Evolutionary conservation across 352 stramenopile species (phyloP).

Genomic region (Phytophthora lateralis): DNA sequence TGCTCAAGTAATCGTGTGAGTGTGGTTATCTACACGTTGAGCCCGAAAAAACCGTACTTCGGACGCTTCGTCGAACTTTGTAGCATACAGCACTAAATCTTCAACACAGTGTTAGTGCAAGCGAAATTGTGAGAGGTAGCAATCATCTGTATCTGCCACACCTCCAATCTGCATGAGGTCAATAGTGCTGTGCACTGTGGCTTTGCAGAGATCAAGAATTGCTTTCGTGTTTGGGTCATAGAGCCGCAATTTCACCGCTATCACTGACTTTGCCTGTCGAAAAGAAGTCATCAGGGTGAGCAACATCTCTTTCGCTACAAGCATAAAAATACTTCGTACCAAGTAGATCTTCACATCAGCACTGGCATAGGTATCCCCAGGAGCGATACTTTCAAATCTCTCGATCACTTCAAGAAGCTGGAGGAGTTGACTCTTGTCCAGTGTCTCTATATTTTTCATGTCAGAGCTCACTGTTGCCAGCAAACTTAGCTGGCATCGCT

Average conservation of each 20-base stretch:
- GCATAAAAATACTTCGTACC: slow-evolving; percentile 26
- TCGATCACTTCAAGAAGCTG: slow-evolving; percentile 51
- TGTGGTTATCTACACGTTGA: background rate
- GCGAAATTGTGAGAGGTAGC: background rate
- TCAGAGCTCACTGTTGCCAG: slow-evolving; percentile 60
- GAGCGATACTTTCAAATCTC: slow-evolving; percentile 36
- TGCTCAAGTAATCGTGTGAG: slow-evolving; percentile 20
- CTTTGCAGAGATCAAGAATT: slow-evolving; percentile 60
- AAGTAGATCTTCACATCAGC: slow-evolving; percentile 38
- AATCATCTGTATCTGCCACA: slow-evolving; percentile 13
- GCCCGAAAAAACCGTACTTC: slow-evolving; percentile 25
- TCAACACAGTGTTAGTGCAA: slow-evolving; percentile 1
- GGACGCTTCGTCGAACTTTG: slow-evolving; percentile 57
- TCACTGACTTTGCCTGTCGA: slow-evolving; percentile 46
- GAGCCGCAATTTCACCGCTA: slow-evolving; percentile 65
- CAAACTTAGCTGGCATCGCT: slow-evolving; percentile 50
- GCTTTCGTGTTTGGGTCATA: slow-evolving; percentile 60
- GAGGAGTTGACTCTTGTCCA: slow-evolving; percentile 42
- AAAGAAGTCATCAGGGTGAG: slow-evolving; percentile 4
- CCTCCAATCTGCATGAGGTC: slow-evolving; percentile 66
- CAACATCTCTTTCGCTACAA: background rate
- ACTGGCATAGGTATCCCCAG: slow-evolving; percentile 11
- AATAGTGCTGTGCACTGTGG: slow-evolving; percentile 31
- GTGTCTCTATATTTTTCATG: slow-evolving; percentile 59
- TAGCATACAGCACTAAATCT: slow-evolving; percentile 71